Evolutionary conservation across 352 stramenopile genomes (phyloP).

Genomic region (Blastocystis sp.): DNA sequence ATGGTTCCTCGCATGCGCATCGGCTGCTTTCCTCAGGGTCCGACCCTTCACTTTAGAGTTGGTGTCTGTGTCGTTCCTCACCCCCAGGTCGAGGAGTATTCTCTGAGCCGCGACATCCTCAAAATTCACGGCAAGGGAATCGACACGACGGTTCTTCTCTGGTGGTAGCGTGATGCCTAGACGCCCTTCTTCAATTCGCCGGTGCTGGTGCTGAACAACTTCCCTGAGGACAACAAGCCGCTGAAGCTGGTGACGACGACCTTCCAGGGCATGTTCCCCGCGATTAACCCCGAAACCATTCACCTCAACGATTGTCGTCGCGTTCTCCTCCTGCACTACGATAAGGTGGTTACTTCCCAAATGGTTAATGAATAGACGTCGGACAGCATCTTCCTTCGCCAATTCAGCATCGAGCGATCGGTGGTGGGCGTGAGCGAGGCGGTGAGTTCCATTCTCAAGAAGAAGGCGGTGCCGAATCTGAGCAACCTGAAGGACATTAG

Average conservation of each 20-base stretch:
- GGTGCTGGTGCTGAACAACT: conserved; percentile 96
- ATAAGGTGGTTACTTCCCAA: conserved; percentile 75
- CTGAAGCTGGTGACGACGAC: conserved; percentile 91
- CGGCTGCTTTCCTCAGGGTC: conserved; percentile 86
- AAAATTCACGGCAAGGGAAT: conserved; percentile 38
- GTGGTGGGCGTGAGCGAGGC: conserved; percentile 14
- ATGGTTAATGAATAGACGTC: conserved; percentile 13
- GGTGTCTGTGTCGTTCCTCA: not conserved
- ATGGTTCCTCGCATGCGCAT: conserved; percentile 87
- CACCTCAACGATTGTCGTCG: conserved; percentile 89
- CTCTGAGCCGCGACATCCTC: conserved; percentile 60
- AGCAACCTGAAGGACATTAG: conserved; percentile 90
- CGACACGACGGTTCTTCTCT: conserved; percentile 85
- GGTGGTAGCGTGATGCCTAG: conserved; percentile 82
- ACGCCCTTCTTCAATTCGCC: conserved; percentile 84
- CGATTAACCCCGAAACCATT: conserved; percentile 94
- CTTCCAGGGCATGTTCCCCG: conserved; percentile 99
- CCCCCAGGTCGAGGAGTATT: conserved; percentile 73
- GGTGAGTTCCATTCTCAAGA: conserved; percentile 57
- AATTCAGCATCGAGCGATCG: conserved; percentile 37
- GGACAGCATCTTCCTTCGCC: conserved; percentile 52
- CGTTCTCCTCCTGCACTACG: conserved; percentile 94
- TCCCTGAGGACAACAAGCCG: conserved; percentile 80
- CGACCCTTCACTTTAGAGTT: conserved; percentile 78
- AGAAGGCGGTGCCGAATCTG: conserved; percentile 77